phyloP scores from a whole-genome alignment of 352 stramenopile species.

The Globisporangium abappressorium region DNA sequence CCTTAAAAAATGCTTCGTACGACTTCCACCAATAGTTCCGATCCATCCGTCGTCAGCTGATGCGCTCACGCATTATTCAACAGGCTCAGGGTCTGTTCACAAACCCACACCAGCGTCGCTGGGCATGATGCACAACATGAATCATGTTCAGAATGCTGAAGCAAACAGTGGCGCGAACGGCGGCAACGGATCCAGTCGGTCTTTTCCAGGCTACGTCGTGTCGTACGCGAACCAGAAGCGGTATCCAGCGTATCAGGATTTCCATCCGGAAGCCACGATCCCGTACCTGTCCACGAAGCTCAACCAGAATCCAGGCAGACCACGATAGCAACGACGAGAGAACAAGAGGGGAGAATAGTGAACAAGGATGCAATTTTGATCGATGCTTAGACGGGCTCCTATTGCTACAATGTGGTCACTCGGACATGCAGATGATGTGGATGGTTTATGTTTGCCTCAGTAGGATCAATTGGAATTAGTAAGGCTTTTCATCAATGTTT shows the following conservation, averaged over 20 bases:
- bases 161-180: conserved; percentile 3
- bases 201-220: conserved; percentile 47
- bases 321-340: background rate
- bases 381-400: background rate
- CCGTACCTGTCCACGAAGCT: conserved; percentile 35
- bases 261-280: conserved; percentile 29
- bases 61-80: conserved; percentile 4
- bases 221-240: conserved; percentile 49
- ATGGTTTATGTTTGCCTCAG: conserved; percentile 50
- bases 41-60: conserved; percentile 46
- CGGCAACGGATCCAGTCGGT: background rate
- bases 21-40: conserved; percentile 21
- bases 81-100: background rate
- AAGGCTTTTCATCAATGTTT: conserved; percentile 65
- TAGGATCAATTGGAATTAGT: conserved; percentile 89
- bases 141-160: conserved; percentile 2
- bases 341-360: background rate
- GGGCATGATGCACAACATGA: background rate
- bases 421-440: background rate
- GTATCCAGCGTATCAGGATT: conserved; percentile 27
- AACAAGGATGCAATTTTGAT: background rate
- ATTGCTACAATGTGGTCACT: background rate
- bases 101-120: conserved; percentile 11
- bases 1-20: conserved; percentile 7
- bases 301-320: conserved; percentile 19